Percentiles rank a stretch among this genome's conserved stretches.
These are phyloP conservation scores for Pseudohyphozyma bogoriensis DNA, from an alignment of 768 basidiomycete genomes.

Conservation along the genomic window DNA sequence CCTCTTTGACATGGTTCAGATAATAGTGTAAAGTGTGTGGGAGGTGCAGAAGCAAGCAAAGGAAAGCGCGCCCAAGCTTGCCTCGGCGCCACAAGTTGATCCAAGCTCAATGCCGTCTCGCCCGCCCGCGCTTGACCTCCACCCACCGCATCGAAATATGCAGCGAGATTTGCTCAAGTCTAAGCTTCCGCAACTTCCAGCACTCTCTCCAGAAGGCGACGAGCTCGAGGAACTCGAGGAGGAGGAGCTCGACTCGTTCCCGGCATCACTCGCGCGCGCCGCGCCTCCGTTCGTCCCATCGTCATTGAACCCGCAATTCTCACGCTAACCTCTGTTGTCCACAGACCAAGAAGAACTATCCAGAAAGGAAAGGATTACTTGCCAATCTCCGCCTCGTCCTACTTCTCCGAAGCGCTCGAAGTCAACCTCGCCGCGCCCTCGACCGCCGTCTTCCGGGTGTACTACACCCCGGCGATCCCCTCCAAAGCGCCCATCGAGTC, in stretches of 20 bases:
- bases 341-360: conserved; percentile 22
- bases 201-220: conserved; percentile 40
- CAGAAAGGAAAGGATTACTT: conserved; percentile 42
- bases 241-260: conserved; percentile 50
- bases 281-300: not conserved
- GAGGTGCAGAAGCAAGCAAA: no score
- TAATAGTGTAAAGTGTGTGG: no score
- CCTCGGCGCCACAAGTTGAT: no score
- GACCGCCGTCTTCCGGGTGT: conserved; percentile 61
- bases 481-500: not conserved
- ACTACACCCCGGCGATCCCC: conserved; percentile 53
- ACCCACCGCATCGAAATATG: conserved; percentile 53
- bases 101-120: no score
- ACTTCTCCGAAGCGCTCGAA: conserved; percentile 69
- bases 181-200: conserved; percentile 63
- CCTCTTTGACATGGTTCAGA: no score
- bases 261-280: not conserved
- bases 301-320: not conserved
- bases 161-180: conserved; percentile 68
- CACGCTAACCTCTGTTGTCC: conserved; percentile 18
- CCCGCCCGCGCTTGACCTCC: no score
- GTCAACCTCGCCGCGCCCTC: conserved; percentile 49
- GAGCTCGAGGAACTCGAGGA: conserved; percentile 44
- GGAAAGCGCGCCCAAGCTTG: no score
- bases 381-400: conserved; percentile 66